These are phyloP conservation scores for Leptomonas pyrrhocoris DNA, from an alignment of 208 protist genomes.

Conservation along the genomic window DNA sequence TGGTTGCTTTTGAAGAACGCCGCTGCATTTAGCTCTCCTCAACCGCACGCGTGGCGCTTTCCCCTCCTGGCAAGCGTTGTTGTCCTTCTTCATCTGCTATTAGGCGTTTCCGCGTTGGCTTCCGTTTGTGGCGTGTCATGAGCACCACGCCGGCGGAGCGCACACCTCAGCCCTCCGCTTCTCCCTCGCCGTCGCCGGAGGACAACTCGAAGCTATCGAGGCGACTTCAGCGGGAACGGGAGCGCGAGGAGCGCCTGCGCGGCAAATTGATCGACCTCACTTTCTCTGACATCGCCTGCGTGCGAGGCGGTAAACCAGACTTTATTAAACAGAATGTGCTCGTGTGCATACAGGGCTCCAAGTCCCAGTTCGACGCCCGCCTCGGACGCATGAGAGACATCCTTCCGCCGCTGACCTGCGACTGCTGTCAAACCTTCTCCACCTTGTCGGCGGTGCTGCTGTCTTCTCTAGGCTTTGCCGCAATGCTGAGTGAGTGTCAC, in stretches of 20 bases:
- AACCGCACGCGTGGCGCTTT: no score
- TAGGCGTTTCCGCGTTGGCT: no score
- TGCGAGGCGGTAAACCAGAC: conserved; percentile 41
- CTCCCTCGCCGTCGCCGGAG: conserved; percentile 14
- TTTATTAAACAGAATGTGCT: conserved; percentile 60
- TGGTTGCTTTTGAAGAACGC: no score
- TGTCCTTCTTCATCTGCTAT: no score
- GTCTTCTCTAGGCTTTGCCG: conserved; percentile 75
- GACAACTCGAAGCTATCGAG: conserved; percentile 1
- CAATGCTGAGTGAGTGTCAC: conserved; percentile 62
- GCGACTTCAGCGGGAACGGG: conserved; percentile 50
- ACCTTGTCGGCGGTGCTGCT: conserved; percentile 76
- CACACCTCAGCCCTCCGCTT: conserved; percentile 11
- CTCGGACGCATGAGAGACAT: conserved; percentile 46
- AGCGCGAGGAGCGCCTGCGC: conserved; percentile 57
- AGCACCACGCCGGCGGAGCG: conserved; percentile 8
- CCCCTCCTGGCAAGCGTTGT: no score
- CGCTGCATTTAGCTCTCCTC: no score
- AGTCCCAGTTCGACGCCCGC: conserved; percentile 84
- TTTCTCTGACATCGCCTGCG: conserved; percentile 60
- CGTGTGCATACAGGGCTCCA: conserved; percentile 66
- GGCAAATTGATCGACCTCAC: conserved; percentile 70
- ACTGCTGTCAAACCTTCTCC: conserved; percentile 91
- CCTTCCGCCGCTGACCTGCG: conserved; percentile 74
- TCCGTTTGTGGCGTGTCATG: conserved; percentile 16